Conservation (phyloP, 768 basidiomycete genomes). For the Lentinula lateritia region DNA sequence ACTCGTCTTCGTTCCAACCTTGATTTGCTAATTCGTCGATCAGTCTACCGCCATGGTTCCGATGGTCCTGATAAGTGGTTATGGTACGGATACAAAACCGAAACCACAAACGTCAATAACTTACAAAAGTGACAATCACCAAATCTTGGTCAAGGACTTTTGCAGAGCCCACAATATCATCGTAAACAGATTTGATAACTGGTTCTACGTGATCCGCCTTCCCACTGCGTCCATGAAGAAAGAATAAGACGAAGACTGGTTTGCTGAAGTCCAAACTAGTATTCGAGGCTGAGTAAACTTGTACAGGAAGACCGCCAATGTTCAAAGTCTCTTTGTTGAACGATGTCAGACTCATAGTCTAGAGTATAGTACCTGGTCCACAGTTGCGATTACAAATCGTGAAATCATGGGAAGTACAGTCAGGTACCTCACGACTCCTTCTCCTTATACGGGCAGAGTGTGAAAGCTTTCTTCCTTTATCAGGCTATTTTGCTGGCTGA, state of each 20-base stretch:
- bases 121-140: slow-evolving; percentile 33
- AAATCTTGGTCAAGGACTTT: slow-evolving; percentile 17
- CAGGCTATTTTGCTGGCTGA: too few relatives aligned
- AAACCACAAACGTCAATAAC: slow-evolving; percentile 1
- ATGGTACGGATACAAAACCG: too few relatives aligned
- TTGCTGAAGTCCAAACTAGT: slow-evolving; percentile 4
- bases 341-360: background rate
- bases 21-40: slow-evolving; percentile 27
- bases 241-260: slow-evolving; percentile 32
- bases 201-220: slow-evolving; percentile 23
- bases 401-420: too few relatives aligned
- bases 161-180: slow-evolving; percentile 10
- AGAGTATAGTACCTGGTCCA: background rate
- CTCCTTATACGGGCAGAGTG: too few relatives aligned
- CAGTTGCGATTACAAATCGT: too few relatives aligned
- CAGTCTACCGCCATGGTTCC: slow-evolving; percentile 38
- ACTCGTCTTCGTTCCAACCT: slow-evolving; percentile 25
- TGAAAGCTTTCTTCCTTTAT: too few relatives aligned
- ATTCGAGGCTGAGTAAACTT: slow-evolving; percentile 19
- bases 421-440: too few relatives aligned
- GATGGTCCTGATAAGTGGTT: slow-evolving; percentile 32
- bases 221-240: slow-evolving; percentile 36
- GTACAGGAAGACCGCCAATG: slow-evolving; percentile 32
- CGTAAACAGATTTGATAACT: slow-evolving; percentile 20
- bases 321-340: slow-evolving; percentile 17